Percentiles rank a stretch among this genome's conserved stretches.
Evolutionary conservation across 495 filamentous ascomycete genomes (phyloP).

Genomic region (Aspergillus ellipticus): DNA sequence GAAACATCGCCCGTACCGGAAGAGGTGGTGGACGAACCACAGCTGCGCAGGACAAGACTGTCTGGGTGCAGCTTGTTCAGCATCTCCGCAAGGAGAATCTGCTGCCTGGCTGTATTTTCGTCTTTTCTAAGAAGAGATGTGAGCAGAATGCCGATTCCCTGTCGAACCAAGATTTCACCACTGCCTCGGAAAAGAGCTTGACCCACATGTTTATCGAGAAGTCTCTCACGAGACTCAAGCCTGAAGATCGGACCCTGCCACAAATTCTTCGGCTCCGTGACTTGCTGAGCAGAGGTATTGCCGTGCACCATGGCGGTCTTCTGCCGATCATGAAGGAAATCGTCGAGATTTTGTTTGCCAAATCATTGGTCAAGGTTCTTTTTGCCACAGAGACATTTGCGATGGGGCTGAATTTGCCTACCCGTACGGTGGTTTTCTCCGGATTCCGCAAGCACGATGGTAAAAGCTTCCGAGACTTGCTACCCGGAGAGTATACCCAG

Average conservation of each 20-base stretch:
- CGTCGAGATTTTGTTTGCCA: constrained; percentile 94
- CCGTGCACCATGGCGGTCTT: constrained; percentile 93
- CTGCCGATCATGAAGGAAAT: constrained; percentile 97
- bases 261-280: constrained; percentile 88
- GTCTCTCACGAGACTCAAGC: constrained; percentile 86
- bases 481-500: constrained; percentile 96
- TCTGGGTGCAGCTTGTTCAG: constrained; percentile 96
- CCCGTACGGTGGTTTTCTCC: constrained; percentile 94
- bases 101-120: constrained; percentile 91
- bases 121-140: constrained; percentile 96
- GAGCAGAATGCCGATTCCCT: constrained; percentile 96
- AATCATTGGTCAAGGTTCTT: constrained; percentile 89
- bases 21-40: constrained; percentile 79
- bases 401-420: constrained; percentile 95
- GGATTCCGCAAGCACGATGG: constrained; percentile 96
- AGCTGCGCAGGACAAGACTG: constrained; percentile 86
- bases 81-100: constrained; percentile 82
- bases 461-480: constrained; percentile 80
- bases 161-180: constrained; percentile 91
- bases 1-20: constrained; percentile 85
- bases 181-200: constrained; percentile 86
- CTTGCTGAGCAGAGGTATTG: constrained; percentile 80
- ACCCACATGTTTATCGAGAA: constrained; percentile 98
- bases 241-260: constrained; percentile 81
- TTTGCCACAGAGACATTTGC: constrained; percentile 99